These are phyloP conservation scores for Cordyceps militaris DNA, from an alignment of 2,329 filamentous ascomycete genomes.

Conservation along the genomic window DNA sequence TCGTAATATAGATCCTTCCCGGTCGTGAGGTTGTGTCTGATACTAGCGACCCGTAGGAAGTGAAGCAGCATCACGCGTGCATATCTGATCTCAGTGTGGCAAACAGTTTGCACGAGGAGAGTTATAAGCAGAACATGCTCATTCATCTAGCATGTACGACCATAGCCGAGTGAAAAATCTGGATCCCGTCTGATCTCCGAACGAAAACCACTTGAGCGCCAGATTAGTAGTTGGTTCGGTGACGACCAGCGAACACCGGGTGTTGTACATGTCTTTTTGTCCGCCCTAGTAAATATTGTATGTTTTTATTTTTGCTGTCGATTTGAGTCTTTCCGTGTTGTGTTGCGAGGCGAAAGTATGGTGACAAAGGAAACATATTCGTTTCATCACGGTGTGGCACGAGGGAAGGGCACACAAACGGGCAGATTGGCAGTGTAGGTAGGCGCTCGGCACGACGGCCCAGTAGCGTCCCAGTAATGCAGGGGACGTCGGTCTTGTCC, in stretches of 20 bases:
- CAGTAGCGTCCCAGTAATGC: not conserved
- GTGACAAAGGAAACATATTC: not conserved
- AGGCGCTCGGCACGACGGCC: not conserved
- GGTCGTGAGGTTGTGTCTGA: not conserved
- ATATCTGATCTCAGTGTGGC: not conserved
- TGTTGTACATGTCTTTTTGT: conserved; percentile 8
- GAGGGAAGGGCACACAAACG: too few species aligned
- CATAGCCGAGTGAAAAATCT: conserved; percentile 9
- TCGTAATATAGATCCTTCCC: not conserved
- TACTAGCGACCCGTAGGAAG: not conserved
- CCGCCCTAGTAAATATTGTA: too few species aligned
- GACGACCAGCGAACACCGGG: conserved; percentile 13
- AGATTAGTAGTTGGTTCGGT: conserved; percentile 13
- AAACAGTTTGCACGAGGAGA: not conserved
- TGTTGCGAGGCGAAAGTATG: not conserved
- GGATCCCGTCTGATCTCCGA: conserved; percentile 11
- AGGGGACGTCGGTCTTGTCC: not conserved
- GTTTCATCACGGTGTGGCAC: conserved; percentile 1
- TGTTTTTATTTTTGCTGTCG: not conserved
- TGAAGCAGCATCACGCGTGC: not conserved
- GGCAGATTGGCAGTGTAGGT: not conserved
- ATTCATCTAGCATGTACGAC: not conserved
- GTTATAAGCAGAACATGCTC: not conserved
- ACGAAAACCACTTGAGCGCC: conserved; percentile 9
- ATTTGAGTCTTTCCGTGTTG: not conserved